Evolutionary conservation across 2,329 filamentous ascomycete species (phyloP).

Genomic region (Penicillium hesseltinei): DNA sequence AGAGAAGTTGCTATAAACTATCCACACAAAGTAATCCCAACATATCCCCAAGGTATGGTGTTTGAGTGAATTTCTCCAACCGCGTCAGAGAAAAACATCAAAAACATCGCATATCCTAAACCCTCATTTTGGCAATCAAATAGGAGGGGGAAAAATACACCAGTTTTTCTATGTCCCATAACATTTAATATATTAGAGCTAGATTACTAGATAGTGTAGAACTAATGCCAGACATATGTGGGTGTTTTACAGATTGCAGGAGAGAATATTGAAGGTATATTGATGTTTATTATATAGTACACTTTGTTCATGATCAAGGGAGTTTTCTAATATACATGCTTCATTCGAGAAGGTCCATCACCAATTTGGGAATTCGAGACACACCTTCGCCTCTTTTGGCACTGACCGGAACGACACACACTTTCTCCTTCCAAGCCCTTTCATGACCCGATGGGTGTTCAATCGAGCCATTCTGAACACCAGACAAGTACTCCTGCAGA

Average conservation of each 20-base stretch:
- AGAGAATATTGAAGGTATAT: not conserved
- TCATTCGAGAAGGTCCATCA: constrained; percentile 44
- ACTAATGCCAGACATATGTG: not conserved
- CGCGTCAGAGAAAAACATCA: not conserved
- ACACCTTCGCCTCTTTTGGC: constrained; percentile 86
- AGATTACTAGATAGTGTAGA: not conserved
- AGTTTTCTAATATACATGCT: constrained; percentile 15
- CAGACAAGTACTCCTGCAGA: constrained; percentile 68
- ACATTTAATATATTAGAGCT: not conserved
- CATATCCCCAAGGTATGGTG: not conserved
- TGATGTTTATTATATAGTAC: constrained; percentile 10
- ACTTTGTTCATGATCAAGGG: constrained; percentile 2
- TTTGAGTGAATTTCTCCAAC: not conserved
- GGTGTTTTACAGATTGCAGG: not conserved
- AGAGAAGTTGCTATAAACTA: not conserved
- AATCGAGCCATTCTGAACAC: constrained; percentile 60
- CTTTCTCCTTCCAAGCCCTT: constrained; percentile 59
- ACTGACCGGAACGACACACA: constrained; percentile 77
- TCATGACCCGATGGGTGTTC: constrained; percentile 72
- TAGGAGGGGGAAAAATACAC: too few species aligned
- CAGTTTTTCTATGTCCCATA: not conserved
- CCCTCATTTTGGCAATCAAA: not conserved
- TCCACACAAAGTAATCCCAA: not conserved
- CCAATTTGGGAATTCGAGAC: constrained; percentile 49
- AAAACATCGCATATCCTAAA: not conserved